Base-by-base conservation (phyloP, 2,329 filamentous ascomycete genomes). In the Fragosphaeria purpurea region DNA sequence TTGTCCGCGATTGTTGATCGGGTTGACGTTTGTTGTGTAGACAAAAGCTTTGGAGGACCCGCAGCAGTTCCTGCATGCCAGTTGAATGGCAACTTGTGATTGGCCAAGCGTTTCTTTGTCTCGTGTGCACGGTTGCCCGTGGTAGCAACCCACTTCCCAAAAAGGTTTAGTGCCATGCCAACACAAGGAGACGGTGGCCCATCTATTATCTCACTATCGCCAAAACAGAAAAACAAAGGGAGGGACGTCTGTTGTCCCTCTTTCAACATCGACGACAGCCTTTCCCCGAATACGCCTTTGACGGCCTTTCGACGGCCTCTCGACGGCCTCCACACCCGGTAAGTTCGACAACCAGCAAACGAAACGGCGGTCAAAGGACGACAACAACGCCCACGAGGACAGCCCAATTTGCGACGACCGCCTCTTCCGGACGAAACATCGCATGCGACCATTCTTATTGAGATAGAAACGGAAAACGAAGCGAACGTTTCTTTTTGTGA, bases 51-150 rank as follows among this genome's bases (percentile, higher is more conserved):
- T 22, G 22, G 22, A 22, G 22, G 22, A 22, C 22, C 22, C 22
- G 35, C 35, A 37, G 7, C 35, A 37, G 35, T 37, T 37, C 35
- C 35, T 37, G 35, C 35, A 37, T 37, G 11, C 35, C 11, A 37
- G 22, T 11, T 37, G 35, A 11, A 43, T 12, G 6, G 43, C 33
- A 10, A 7, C 6, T n/a, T 45, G 30, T 53, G 48, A 51, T 53
- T 53, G 52, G 48, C 46, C 30, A 38, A 13, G 10, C 12, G n/a
- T 10, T 10, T 31, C 5, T 41, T 39, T 44, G 22, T 22, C 22
- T 49, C 33, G 42, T 13, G 44, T 44, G 58, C 57, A 57, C 58
- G 56, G 58, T 60, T 60, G 57, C 58, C 55, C 53, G 51, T 58
- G 52, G 53, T 56, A 60, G 56, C 58, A 37, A 30, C 47, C 13